These are phyloP conservation scores for Dacryopinax primogenitus DNA, from an alignment of 768 basidiomycete species.

Conservation along the genomic window DNA sequence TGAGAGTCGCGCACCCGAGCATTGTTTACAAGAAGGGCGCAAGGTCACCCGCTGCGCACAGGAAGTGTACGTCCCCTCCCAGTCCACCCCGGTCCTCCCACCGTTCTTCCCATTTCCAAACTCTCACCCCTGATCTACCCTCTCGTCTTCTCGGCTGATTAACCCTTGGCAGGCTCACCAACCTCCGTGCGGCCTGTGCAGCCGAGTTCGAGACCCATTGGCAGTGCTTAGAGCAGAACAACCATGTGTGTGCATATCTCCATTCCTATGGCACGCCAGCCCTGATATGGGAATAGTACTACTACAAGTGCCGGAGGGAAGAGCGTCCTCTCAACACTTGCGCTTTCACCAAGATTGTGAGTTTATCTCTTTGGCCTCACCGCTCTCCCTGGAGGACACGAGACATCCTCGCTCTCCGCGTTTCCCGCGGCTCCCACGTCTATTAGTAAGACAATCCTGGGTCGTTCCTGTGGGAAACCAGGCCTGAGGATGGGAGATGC, in stretches of 20 bases:
- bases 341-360: conserved; percentile 89
- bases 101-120: neutral
- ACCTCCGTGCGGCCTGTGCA: conserved; percentile 85
- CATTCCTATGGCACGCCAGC: neutral
- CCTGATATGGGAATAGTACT: conserved; percentile 45
- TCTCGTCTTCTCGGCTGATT: neutral
- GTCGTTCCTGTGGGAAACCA: neutral
- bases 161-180: conserved; percentile 51
- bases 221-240: conserved; percentile 86
- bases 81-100: neutral
- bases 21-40: conserved; percentile 91
- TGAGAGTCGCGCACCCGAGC: conserved; percentile 77
- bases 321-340: conserved; percentile 83
- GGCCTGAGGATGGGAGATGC: too few relatives aligned
- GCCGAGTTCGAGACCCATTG: conserved; percentile 82
- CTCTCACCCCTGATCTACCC: neutral
- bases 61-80: conserved; percentile 48
- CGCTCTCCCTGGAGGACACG: neutral
- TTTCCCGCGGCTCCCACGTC: too few relatives aligned
- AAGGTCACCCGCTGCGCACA: conserved; percentile 90
- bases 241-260: conserved; percentile 56
- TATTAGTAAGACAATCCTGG: neutral
- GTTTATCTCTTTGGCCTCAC: conserved; percentile 26
- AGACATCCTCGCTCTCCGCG: too few relatives aligned
- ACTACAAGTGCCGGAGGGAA: conserved; percentile 74